Evolutionary conservation across 2,329 filamentous ascomycete species (phyloP).

Genomic region (Botrytis paeoniae): DNA sequence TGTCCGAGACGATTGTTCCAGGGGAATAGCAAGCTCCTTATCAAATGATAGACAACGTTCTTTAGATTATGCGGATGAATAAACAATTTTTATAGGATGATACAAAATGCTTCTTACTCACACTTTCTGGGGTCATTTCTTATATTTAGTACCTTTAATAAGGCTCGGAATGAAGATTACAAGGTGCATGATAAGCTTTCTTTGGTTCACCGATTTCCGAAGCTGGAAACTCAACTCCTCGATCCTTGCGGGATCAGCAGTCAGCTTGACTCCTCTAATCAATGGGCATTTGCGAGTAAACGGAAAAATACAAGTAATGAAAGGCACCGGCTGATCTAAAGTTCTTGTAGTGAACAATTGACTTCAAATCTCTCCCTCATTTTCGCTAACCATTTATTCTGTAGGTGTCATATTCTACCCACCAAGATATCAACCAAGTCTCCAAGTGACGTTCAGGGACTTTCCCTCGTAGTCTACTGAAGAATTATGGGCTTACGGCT

Average conservation of each 20-base stretch:
- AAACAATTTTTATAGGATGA: too few relatives aligned
- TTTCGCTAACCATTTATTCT: neutral
- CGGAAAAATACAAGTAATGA: neutral
- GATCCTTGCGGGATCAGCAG: neutral
- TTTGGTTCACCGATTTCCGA: neutral
- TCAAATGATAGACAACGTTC: too few relatives aligned
- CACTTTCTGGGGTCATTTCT: too few relatives aligned
- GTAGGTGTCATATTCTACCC: neutral
- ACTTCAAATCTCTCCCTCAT: neutral
- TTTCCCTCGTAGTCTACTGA: too few relatives aligned
- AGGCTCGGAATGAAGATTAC: too few relatives aligned
- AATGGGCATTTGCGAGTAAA: neutral
- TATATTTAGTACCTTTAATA: too few relatives aligned
- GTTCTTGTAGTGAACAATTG: neutral
- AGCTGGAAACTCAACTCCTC: too few relatives aligned
- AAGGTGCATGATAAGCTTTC: neutral
- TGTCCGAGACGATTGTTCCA: too few relatives aligned
- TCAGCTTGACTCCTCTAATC: neutral
- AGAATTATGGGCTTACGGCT: too few relatives aligned
- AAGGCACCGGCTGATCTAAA: neutral
- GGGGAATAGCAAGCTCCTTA: too few relatives aligned
- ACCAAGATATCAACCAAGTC: neutral
- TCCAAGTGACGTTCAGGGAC: neutral
- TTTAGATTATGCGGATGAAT: too few relatives aligned
- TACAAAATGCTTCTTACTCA: too few relatives aligned